Evolutionary conservation across 75 land plant genomes (phyloP).

Genomic region (Cunninghamia lanceolata): DNA sequence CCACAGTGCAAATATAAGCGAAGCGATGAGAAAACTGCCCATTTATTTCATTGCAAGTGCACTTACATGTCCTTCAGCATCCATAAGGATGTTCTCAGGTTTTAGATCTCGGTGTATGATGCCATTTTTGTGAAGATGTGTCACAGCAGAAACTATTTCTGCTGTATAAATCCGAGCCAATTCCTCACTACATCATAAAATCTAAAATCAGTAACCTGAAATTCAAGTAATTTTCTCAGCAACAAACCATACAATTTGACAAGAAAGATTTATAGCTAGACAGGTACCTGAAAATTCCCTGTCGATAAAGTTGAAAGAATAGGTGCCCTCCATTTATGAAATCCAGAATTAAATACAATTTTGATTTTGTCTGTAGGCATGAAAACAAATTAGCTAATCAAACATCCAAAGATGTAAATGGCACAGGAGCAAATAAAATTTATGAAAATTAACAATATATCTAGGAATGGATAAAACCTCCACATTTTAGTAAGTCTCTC

Average conservation of each 20-base stretch:
- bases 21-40: background rate
- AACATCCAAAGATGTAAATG: background rate
- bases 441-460: background rate
- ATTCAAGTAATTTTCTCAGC: background rate
- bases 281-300: constrained; percentile 85
- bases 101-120: constrained; percentile 97
- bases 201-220: background rate
- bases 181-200: constrained; percentile 71
- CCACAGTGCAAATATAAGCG: background rate
- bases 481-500: background rate
- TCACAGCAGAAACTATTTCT: constrained; percentile 95
- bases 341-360: constrained; percentile 90
- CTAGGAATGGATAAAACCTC: background rate
- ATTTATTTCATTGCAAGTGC: background rate
- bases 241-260: background rate
- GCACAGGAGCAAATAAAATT: background rate
- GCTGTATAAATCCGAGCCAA: constrained; percentile 91
- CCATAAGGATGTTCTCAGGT: constrained; percentile 94
- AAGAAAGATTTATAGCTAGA: background rate
- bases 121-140: constrained; percentile 91
- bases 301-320: constrained; percentile 94
- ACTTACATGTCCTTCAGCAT: constrained; percentile 95
- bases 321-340: constrained; percentile 98
- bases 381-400: constrained; percentile 2
- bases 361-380: constrained; percentile 75